Conservation (phyloP, 2,329 filamentous ascomycete genomes). For the Arachnopeziza araneosa region DNA sequence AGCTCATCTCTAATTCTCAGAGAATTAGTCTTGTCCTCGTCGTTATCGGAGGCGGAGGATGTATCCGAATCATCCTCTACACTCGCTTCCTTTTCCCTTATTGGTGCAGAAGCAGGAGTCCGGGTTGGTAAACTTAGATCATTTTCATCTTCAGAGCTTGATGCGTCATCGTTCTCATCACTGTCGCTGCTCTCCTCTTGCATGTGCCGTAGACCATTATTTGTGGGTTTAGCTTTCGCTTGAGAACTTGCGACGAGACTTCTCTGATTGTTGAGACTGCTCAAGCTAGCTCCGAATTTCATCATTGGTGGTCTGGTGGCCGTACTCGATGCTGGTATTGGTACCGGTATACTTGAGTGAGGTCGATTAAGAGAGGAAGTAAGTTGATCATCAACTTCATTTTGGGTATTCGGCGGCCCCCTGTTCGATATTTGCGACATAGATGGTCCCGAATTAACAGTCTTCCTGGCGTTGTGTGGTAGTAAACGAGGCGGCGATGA, state of each 20-base stretch:
- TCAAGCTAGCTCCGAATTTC: slow-evolving; percentile 22
- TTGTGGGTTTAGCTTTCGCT: not conserved
- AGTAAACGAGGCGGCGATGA: not conserved
- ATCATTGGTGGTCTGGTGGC: slow-evolving; percentile 11
- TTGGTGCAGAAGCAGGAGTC: not conserved
- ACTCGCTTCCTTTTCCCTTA: not conserved
- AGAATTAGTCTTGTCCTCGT: not conserved
- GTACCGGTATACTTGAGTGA: slow-evolving; percentile 4
- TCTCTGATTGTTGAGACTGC: slow-evolving; percentile 13
- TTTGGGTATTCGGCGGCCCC: slow-evolving; percentile 15
- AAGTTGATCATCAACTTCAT: slow-evolving; percentile 27
- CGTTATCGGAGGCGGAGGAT: not conserved
- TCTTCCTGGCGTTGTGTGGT: not conserved
- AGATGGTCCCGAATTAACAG: not conserved
- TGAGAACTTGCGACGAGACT: slow-evolving; percentile 8
- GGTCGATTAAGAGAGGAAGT: slow-evolving; percentile 27
- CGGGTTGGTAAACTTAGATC: not conserved
- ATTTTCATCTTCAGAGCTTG: slow-evolving; percentile 10
- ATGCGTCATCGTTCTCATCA: slow-evolving; percentile 14
- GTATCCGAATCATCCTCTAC: not conserved
- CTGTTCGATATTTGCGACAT: not conserved
- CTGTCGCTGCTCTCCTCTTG: slow-evolving; percentile 8
- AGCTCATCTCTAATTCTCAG: not conserved
- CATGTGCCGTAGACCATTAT: slow-evolving; percentile 3
- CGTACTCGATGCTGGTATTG: slow-evolving; percentile 12